Conservation (phyloP, 2,329 filamentous ascomycete species). For the Hypoxylon sp. region DNA sequence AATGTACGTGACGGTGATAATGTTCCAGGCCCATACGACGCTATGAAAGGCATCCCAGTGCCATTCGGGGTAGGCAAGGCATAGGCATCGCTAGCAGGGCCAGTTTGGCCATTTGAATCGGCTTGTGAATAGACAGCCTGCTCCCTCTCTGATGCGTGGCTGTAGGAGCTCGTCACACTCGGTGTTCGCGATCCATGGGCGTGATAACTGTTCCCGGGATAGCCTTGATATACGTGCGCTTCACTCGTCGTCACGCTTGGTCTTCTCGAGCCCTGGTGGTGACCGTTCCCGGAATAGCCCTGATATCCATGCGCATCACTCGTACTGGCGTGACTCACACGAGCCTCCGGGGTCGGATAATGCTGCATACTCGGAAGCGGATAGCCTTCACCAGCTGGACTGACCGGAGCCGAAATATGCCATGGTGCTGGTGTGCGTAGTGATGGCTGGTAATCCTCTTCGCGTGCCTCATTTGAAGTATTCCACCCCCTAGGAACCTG, state of each 20-base stretch:
- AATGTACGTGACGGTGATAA: no score
- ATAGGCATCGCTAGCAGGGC: conserved; percentile 55
- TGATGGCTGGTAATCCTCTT: conserved; percentile 45
- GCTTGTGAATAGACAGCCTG: conserved; percentile 46
- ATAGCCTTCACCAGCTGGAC: conserved; percentile 46
- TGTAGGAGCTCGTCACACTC: conserved; percentile 37
- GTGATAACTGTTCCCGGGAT: conserved; percentile 50
- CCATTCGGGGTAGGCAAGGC: conserved; percentile 55
- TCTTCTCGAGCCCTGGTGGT: conserved; percentile 45
- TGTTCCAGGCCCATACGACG: no score
- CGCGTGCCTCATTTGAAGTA: conserved; percentile 46
- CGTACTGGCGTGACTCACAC: no score
- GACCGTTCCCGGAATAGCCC: conserved; percentile 48
- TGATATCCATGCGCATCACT: conserved; percentile 45
- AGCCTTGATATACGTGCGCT: conserved; percentile 45
- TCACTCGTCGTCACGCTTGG: conserved; percentile 39
- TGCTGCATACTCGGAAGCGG: conserved; percentile 45
- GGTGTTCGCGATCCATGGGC: conserved; percentile 41
- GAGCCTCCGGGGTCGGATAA: conserved; percentile 44
- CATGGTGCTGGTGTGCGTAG: conserved; percentile 50
- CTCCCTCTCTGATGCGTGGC: conserved; percentile 45
- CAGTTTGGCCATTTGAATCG: conserved; percentile 51
- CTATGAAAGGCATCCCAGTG: no score
- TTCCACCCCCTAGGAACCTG: conserved; percentile 58
- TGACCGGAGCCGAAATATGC: conserved; percentile 46